Percentiles rank a stretch among this genome's conserved stretches.
Conservation (phyloP, 2,329 filamentous ascomycete genomes). For the Teratosphaeriaceae sp. region DNA sequence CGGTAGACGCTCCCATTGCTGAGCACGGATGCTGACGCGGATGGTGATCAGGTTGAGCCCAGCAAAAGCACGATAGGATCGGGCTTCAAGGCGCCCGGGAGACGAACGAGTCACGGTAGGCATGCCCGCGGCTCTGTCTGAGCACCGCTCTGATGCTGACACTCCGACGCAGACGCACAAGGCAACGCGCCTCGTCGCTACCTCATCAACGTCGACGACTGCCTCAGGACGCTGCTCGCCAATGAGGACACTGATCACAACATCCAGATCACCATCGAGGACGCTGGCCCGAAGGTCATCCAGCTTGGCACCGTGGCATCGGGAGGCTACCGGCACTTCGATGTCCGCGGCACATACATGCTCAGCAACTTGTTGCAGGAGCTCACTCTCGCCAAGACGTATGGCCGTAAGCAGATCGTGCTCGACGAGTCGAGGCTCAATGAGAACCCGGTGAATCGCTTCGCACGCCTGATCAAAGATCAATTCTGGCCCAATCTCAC, state of each 20-base stretch:
- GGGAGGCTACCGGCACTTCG: constrained; percentile 78
- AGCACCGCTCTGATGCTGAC: background rate
- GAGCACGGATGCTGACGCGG: constrained; percentile 6
- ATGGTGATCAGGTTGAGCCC: constrained; percentile 17
- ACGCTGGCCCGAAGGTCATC: constrained; percentile 86
- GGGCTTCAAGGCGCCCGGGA: constrained; percentile 16
- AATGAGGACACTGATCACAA: constrained; percentile 93
- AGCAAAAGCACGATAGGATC: constrained; percentile 12
- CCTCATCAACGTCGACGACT: constrained; percentile 78
- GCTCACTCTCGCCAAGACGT: constrained; percentile 84
- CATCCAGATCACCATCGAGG: constrained; percentile 96
- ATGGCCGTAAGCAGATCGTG: constrained; percentile 80
- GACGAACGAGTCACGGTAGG: constrained; percentile 29
- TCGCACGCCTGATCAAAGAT: constrained; percentile 78
- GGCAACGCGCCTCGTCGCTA: constrained; percentile 67
- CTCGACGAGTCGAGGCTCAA: constrained; percentile 86
- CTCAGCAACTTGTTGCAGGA: constrained; percentile 95
- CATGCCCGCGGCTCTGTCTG: background rate
- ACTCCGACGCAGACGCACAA: constrained; percentile 53
- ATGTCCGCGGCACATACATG: constrained; percentile 94
- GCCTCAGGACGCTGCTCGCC: constrained; percentile 67
- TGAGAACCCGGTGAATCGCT: constrained; percentile 86
- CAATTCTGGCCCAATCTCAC: constrained; percentile 93
- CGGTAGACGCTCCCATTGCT: constrained; percentile 3
- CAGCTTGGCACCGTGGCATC: constrained; percentile 79